A percentile compares a stretch with the other conserved stretches of the same genome.
Conservation (phyloP, 2,329 filamentous ascomycete genomes). For the Westerdykella aurantiaca region DNA sequence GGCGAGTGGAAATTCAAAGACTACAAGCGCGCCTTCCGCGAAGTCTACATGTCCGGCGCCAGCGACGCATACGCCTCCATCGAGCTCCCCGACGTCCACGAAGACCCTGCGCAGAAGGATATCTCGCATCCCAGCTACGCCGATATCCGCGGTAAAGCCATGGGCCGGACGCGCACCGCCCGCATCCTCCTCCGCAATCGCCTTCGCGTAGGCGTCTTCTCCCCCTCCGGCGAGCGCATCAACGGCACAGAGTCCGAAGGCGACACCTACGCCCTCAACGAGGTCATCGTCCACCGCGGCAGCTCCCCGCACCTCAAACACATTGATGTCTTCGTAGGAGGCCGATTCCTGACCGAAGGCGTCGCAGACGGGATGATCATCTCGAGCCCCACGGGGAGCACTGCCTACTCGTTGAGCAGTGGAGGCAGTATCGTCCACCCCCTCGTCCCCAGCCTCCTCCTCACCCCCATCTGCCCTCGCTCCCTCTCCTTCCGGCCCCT, state of each 20-base stretch:
- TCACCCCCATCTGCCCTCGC: slow-evolving; percentile 91
- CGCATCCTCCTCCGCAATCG: slow-evolving; percentile 82
- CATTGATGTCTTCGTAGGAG: slow-evolving; percentile 85
- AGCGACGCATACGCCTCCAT: slow-evolving; percentile 48
- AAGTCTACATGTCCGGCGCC: slow-evolving; percentile 81
- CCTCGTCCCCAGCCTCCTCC: slow-evolving; percentile 76
- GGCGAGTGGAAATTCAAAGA: slow-evolving; percentile 96
- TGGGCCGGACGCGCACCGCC: slow-evolving; percentile 67
- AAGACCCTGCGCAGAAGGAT: slow-evolving; percentile 18
- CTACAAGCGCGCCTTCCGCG: slow-evolving; percentile 84
- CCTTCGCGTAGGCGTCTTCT: slow-evolving; percentile 78
- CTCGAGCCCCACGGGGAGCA: slow-evolving; percentile 88
- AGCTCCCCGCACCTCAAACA: slow-evolving; percentile 84
- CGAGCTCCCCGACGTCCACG: slow-evolving; percentile 48
- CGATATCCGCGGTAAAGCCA: slow-evolving; percentile 69
- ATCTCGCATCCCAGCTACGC: slow-evolving; percentile 52
- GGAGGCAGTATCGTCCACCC: slow-evolving; percentile 94
- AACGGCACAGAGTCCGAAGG: slow-evolving; percentile 21
- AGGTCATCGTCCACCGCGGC: slow-evolving; percentile 88
- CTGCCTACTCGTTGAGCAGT: slow-evolving; percentile 88
- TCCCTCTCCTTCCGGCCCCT: slow-evolving; percentile 88
- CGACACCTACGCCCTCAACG: slow-evolving; percentile 74
- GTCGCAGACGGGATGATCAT: slow-evolving; percentile 94
- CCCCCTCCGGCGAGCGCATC: slow-evolving; percentile 55
- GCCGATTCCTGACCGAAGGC: slow-evolving; percentile 84